A percentile compares a stretch with the other conserved stretches of the same genome.
Conservation (phyloP, 306 rosid genomes). For the Hippophae rhamnoides region DNA sequence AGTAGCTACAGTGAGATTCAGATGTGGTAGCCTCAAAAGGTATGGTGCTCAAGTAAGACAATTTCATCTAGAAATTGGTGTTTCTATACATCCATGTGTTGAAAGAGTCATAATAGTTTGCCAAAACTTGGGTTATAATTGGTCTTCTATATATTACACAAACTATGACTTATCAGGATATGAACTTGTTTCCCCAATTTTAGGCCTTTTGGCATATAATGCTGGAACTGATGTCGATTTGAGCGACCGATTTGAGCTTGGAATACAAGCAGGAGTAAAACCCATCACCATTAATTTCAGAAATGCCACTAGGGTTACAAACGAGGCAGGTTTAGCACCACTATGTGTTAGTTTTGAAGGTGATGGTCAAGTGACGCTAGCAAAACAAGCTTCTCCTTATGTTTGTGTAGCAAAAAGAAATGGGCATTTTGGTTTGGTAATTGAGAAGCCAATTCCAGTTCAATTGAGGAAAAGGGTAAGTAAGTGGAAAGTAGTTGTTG, state of each 20-base stretch:
- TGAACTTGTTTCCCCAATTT: conserved; percentile 66
- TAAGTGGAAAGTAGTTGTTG: conserved; percentile 74
- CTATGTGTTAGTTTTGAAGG: conserved; percentile 79
- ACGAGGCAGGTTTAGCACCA: conserved; percentile 26
- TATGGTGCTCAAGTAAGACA: conserved; percentile 74
- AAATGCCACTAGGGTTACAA: conserved; percentile 31
- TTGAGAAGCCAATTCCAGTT: conserved; percentile 38
- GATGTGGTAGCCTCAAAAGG: conserved; percentile 83
- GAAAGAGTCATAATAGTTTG: conserved; percentile 73
- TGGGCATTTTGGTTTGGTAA: conserved; percentile 84
- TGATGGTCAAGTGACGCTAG: conserved; percentile 57
- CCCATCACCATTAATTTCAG: conserved; percentile 65
- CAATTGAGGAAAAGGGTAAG: conserved; percentile 39
- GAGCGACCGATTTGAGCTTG: conserved; percentile 68
- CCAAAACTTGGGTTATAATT: conserved; percentile 63
- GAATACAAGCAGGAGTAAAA: conserved; percentile 50
- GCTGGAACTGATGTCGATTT: conserved; percentile 45
- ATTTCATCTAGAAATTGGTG: conserved; percentile 56
- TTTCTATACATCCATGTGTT: conserved; percentile 66
- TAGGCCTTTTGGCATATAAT: conserved; percentile 78
- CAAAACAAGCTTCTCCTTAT: conserved; percentile 36
- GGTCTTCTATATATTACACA: conserved; percentile 61
- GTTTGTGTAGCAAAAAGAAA: conserved; percentile 58
- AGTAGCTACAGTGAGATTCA: conserved; percentile 44
- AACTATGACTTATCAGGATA: conserved; percentile 65